These are phyloP conservation scores for Elsinoe necatrix DNA, from an alignment of 2,329 filamentous ascomycete genomes.

Conservation along the genomic window DNA sequence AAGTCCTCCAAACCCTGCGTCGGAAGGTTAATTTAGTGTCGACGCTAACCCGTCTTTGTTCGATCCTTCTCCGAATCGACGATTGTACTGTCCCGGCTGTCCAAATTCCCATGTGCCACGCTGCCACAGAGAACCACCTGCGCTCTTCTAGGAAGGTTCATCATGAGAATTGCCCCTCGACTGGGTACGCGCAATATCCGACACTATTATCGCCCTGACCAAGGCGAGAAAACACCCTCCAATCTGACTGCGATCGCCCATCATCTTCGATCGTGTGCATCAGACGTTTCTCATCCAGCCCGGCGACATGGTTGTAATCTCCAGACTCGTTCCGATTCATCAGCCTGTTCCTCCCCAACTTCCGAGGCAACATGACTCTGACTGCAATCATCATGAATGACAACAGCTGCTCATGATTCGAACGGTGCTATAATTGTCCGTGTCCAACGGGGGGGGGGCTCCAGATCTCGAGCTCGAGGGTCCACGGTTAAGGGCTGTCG, in stretches of 20 bases:
- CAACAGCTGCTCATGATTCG: background rate
- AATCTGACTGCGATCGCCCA: background rate
- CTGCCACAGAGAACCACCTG: background rate
- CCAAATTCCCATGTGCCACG: background rate
- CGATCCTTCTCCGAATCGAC: slow-evolving; percentile 10
- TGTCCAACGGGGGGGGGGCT: background rate
- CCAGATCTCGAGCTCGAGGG: background rate
- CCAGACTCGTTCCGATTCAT: background rate
- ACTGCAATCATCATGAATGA: background rate
- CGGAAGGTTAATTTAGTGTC: background rate
- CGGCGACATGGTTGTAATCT: background rate
- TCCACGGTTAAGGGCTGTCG: background rate
- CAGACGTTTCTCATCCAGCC: background rate
- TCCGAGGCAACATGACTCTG: background rate
- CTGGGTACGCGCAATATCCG: background rate
- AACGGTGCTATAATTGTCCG: slow-evolving; percentile 5
- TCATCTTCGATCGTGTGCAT: background rate
- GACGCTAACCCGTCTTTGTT: background rate
- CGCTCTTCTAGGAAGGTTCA: background rate
- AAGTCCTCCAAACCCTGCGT: background rate
- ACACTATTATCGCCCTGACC: background rate
- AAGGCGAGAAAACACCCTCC: background rate
- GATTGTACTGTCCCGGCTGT: background rate
- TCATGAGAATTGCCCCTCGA: background rate
- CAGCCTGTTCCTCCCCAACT: background rate